Evolutionary conservation across 2,329 filamentous ascomycete species (phyloP), one percentile per base, ranked within the genome.

Genomic region (Colletotrichum lini): DNA sequence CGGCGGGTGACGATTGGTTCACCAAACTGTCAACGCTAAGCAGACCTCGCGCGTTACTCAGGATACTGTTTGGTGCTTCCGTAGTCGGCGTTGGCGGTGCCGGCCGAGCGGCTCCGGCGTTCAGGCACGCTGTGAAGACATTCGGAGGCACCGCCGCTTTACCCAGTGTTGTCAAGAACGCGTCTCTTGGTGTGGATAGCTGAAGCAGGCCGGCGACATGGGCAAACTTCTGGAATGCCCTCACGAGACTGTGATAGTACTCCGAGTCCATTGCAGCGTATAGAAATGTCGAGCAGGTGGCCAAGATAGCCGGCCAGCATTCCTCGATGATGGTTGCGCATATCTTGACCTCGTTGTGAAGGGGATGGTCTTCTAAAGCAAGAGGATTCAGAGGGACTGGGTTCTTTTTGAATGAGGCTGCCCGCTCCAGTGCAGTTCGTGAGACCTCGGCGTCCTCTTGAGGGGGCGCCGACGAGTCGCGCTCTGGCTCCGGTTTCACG

Each of bases 241-340:
- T 90, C 30, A 99, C 96, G 1, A 99, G 85, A 12, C 92, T 91
- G 75, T 98, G 95, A 77, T 98, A 99, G 76, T 96, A 98, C 64
- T 98, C 95, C 1, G 94, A 93, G 79, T 99, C 96, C 4, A 99
- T 85, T 0, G 96, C 91, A 40, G 96, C 94, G 78, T 97, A 97
- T 21, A 99, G 84, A 78, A 98, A 99, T 0, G 96, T 98, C 0
- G 96, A 99, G 76, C 95, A 98, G 2, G 95, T 96, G 1, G 96
- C 96, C 59, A 99, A 88, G 49, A 98, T 92, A 15, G 96, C 96
- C 57, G 96, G 96, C 96, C 96, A 99, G 80, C 96, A 98, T 75
- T 94, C 89, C 4, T 97, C 94, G 30, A 99, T 93, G 65, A 99
- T 92, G 12, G 88, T 88, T 15, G 94, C 94, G 76, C 94, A 96